phyloP scores from a whole-genome alignment of 495 filamentous ascomycete genomes.

The Annulohypoxylon bovei region DNA sequence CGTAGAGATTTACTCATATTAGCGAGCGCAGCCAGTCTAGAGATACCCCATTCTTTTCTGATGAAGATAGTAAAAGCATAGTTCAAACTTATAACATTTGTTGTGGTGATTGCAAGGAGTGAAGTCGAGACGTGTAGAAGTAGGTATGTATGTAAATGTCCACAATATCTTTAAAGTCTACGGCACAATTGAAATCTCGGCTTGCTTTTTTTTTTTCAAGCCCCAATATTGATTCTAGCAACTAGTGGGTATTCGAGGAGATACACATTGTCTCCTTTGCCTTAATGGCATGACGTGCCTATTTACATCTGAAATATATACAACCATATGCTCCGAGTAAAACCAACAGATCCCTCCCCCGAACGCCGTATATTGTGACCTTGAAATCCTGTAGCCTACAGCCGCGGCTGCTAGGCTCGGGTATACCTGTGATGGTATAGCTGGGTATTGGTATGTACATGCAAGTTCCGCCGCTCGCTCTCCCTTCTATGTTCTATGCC shows the following conservation, averaged over 20 bases:
- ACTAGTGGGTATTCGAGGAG: conserved; percentile 25
- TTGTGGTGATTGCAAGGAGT: not conserved
- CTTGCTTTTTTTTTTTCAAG: not conserved
- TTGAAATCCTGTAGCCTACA: not conserved
- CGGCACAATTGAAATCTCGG: not conserved
- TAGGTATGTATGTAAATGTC: not conserved
- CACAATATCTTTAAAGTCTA: not conserved
- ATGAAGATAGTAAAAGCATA: conserved; percentile 34
- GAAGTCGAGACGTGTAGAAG: not conserved
- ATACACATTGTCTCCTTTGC: not conserved
- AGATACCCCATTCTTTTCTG: conserved; percentile 46
- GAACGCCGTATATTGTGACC: conserved; percentile 18
- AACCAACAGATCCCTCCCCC: not conserved
- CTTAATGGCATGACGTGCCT: conserved; percentile 8
- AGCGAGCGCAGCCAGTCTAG: conserved; percentile 38
- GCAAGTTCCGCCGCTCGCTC: not conserved
- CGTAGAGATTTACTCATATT: conserved; percentile 18
- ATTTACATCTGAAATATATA: conserved; percentile 13
- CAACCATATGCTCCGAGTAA: not conserved
- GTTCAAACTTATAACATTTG: conserved; percentile 6
- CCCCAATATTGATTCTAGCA: not conserved
- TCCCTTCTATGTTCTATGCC: not conserved
- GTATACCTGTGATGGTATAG: conserved; percentile 1
- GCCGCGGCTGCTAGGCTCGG: not conserved
- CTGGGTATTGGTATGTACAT: conserved; percentile 19